Percentiles rank a stretch among this genome's conserved stretches.
Conservation (phyloP, 2,329 filamentous ascomycete genomes). For the Neocatenulostroma microsporum region DNA sequence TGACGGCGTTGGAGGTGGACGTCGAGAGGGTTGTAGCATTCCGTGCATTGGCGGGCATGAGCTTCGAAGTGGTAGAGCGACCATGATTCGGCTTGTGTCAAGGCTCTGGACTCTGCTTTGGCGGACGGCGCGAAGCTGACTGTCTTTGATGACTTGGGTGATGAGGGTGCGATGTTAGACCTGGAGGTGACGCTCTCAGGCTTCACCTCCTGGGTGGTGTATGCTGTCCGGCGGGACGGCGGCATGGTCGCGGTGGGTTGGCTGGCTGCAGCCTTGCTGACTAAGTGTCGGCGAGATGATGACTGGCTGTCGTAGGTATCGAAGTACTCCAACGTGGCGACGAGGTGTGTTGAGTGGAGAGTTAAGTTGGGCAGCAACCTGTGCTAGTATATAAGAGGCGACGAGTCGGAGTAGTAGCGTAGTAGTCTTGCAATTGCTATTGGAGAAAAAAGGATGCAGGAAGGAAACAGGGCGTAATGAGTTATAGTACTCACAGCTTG, state of each 20-base stretch:
- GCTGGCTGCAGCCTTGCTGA: slow-evolving; percentile 4
- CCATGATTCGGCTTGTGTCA: slow-evolving; percentile 38
- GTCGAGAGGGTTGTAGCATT: slow-evolving; percentile 39
- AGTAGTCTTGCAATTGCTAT: slow-evolving; percentile 9
- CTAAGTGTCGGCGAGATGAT: not conserved
- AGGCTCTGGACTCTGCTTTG: slow-evolving; percentile 33
- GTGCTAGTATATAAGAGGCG: slow-evolving; percentile 7
- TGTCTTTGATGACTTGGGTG: slow-evolving; percentile 21
- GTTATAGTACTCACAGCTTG: no score
- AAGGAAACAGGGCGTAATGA: slow-evolving; percentile 2
- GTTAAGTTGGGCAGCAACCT: slow-evolving; percentile 8
- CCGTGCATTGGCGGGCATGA: slow-evolving; percentile 38
- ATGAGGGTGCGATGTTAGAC: slow-evolving; percentile 19
- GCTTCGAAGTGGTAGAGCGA: slow-evolving; percentile 42
- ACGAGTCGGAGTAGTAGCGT: slow-evolving; percentile 10
- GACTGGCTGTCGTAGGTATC: slow-evolving; percentile 1
- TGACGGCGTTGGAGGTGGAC: slow-evolving; percentile 33
- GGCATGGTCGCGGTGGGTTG: slow-evolving; percentile 7
- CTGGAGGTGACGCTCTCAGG: slow-evolving; percentile 14
- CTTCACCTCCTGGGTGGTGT: slow-evolving; percentile 21
- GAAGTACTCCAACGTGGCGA: slow-evolving; percentile 4
- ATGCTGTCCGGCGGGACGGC: slow-evolving; percentile 9
- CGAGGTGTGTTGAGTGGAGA: slow-evolving; percentile 5
- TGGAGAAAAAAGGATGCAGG: slow-evolving; percentile 8
- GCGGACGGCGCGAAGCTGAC: slow-evolving; percentile 24